Conservation (phyloP, 495 filamentous ascomycete species). For the Parachaetomium inaequale region DNA sequence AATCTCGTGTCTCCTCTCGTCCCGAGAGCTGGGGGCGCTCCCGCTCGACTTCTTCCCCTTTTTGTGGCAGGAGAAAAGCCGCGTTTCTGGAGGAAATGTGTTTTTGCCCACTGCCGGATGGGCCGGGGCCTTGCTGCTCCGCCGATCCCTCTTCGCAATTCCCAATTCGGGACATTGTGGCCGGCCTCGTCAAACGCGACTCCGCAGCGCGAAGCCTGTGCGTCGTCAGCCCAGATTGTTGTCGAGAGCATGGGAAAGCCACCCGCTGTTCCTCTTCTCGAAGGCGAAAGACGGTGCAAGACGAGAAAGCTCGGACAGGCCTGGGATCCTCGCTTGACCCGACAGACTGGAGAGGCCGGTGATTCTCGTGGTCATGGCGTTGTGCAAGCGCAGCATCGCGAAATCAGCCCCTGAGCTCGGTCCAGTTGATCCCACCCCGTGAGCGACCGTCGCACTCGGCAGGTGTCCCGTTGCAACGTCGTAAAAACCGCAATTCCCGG, state of each 20-base stretch:
- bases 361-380: neutral
- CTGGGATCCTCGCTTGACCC: neutral
- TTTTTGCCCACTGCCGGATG: neutral
- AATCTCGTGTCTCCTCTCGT: neutral
- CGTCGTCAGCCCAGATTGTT: neutral
- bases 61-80: neutral
- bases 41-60: neutral
- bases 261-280: neutral
- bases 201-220: constrained; percentile 1
- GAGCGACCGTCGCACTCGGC: neutral
- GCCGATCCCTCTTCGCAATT: constrained; percentile 2
- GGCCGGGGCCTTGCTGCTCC: neutral
- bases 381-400: constrained; percentile 1
- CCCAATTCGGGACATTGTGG: neutral
- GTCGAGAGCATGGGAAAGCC: neutral
- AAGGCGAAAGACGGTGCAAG: neutral
- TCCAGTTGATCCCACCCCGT: neutral
- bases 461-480: neutral
- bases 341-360: neutral
- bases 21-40: neutral
- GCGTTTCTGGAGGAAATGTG: neutral
- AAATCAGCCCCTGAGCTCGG: neutral
- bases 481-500: neutral
- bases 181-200: constrained; percentile 1
- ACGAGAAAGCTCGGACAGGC: neutral